Percentiles rank a stretch among this genome's conserved stretches.
phyloP scores from a whole-genome alignment of 257 asterid species.

The Gentiana straminea region DNA sequence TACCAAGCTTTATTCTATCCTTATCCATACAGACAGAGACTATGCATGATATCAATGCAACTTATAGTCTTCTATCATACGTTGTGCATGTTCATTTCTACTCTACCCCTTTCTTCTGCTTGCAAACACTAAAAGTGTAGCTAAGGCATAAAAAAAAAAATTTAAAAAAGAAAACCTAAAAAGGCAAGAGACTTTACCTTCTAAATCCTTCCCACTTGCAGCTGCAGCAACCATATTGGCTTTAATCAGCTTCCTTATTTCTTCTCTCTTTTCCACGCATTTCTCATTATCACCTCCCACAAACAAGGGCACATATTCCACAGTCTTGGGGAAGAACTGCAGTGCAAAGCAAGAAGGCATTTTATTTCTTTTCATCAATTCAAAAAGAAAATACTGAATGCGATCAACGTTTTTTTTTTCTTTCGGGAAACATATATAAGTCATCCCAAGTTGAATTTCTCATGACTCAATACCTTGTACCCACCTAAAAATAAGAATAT shows the following conservation, averaged over 20 bases:
- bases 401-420: no score
- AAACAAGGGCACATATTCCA: conserved; percentile 71
- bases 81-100: neutral
- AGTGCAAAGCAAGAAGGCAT: conserved; percentile 11
- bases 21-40: no score
- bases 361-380: neutral
- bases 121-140: neutral
- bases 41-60: no score
- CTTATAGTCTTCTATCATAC: no score
- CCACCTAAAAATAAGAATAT: no score
- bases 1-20: no score
- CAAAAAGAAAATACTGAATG: neutral
- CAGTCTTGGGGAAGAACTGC: conserved; percentile 96
- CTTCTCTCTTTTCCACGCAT: conserved; percentile 56
- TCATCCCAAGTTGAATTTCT: neutral
- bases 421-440: no score
- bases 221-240: conserved; percentile 80
- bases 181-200: conserved; percentile 36
- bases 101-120: neutral
- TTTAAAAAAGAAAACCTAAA: neutral
- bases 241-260: conserved; percentile 61
- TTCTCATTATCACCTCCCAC: conserved; percentile 75
- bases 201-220: conserved; percentile 95
- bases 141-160: neutral
- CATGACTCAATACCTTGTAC: neutral